Evolutionary conservation across 441 rosid genomes (phyloP), one percentile per base, ranked within the genome.

Genomic region (Pelargonium cotyledonis): DNA sequence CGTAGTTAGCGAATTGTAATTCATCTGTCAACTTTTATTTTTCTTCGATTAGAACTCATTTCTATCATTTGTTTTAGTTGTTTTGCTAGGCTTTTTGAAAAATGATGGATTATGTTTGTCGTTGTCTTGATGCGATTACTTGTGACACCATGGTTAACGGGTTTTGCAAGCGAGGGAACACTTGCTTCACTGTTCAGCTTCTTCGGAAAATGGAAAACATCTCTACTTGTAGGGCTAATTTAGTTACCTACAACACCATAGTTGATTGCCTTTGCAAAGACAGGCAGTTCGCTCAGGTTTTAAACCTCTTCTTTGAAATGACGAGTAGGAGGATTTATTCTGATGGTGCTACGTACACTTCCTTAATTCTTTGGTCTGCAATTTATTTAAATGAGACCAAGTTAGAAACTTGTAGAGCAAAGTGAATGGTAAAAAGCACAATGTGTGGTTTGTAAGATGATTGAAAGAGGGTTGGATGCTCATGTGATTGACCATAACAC

Each of bases 301-400:
- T 65, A 40, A 63, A 46, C 14, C 18, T 81, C 15, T 74, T 76
- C 12, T 9, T 2, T 11, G 71, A 76, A 40, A 81, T 81, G 78
- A 58, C 19, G 7, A 31, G 10, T 2, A 68, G 68, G 16, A 72
- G 71, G 14, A 66, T 79, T 16, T 8, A 11, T 1, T 79, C 82
- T 10, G 67, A 75, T 70, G 63, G 61, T 21, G 26, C 65, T 58
- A 73, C 64, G 44, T 81, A 70, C 65, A 66, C 70, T 71, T 68
- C 76, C 9, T 44, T 78, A 63, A 77, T 82, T 63, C 68, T 67
- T 10, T 76, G 87, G 58, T 73, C 66, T 75, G 78, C 64, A 66
- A 60, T 44, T 29, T 55, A 40, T 47, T 74, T n/a, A 63, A 69
- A 53, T 21, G 67, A 69, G 63, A 44, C 26, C 71, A 68, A 60